A percentile compares a stretch with the other conserved stretches of the same genome.
These are phyloP conservation scores for Paramecium caudatum DNA, from an alignment of 73 alveolate genomes.

Conservation along the genomic window DNA sequence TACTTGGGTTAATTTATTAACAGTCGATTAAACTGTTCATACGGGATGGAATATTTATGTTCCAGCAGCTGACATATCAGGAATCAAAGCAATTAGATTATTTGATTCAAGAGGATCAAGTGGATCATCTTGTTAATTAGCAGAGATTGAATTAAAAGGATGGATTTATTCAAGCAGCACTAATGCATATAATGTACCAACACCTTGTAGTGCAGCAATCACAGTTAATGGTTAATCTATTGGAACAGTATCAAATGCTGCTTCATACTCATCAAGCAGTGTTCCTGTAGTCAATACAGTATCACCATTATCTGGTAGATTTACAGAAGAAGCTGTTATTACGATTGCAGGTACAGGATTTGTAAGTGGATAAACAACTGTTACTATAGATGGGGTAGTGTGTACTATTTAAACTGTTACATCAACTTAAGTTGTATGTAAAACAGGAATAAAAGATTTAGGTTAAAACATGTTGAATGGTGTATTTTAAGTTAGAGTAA, in stretches of 20 bases:
- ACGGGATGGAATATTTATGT: slow-evolving; percentile 65
- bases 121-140: slow-evolving; percentile 71
- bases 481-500: slow-evolving; percentile 55
- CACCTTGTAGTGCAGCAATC: slow-evolving; percentile 40
- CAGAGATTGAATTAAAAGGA: slow-evolving; percentile 72
- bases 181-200: not conserved
- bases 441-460: slow-evolving; percentile 77
- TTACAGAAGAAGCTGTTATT: not conserved
- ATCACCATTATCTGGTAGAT: slow-evolving; percentile 52
- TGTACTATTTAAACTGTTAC: slow-evolving; percentile 73
- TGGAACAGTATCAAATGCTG: slow-evolving; percentile 30
- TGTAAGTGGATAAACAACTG: slow-evolving; percentile 68
- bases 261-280: not conserved
- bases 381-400: slow-evolving; percentile 79
- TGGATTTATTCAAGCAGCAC: not conserved
- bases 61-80: not conserved
- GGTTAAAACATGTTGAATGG: slow-evolving; percentile 19
- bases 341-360: slow-evolving; percentile 65
- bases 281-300: slow-evolving; percentile 22
- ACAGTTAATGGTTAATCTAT: slow-evolving; percentile 32
- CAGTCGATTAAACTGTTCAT: slow-evolving; percentile 67
- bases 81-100: not conserved
- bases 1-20: slow-evolving; percentile 37
- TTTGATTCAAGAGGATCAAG: slow-evolving; percentile 34
- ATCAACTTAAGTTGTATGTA: slow-evolving; percentile 72